Conservation (phyloP, 2,329 filamentous ascomycete species). For the Lachnellula occidentalis region DNA sequence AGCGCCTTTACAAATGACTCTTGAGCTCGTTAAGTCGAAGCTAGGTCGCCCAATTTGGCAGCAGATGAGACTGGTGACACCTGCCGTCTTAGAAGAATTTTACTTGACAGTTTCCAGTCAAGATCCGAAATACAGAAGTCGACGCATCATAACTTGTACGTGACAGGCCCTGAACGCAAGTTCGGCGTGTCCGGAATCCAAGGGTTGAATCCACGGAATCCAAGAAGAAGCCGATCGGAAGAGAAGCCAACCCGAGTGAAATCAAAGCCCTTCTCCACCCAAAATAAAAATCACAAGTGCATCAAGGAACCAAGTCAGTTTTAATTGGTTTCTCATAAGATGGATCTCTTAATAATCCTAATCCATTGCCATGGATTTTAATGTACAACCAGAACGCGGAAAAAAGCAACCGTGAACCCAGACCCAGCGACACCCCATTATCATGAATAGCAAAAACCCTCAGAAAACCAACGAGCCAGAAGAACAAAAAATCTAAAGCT, state of each 20-base stretch:
- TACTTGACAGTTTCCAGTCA: too few species aligned
- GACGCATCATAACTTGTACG: too few species aligned
- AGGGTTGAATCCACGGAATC: too few species aligned
- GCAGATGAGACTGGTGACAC: too few species aligned
- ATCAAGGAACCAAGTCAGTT: constrained; percentile 6
- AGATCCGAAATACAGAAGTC: too few species aligned
- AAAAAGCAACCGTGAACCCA: constrained; percentile 65
- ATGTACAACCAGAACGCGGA: constrained; percentile 64
- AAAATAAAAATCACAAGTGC: not conserved
- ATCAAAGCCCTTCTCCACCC: not conserved
- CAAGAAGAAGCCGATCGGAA: too few species aligned
- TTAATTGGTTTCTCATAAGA: constrained; percentile 31
- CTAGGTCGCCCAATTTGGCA: too few species aligned
- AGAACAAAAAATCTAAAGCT: constrained; percentile 68
- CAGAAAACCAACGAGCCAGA: constrained; percentile 50
- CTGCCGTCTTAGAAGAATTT: too few species aligned
- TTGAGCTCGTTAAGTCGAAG: not conserved
- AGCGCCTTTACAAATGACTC: too few species aligned
- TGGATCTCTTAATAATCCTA: constrained; percentile 32
- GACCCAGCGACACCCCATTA: constrained; percentile 72
- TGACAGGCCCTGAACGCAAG: too few species aligned
- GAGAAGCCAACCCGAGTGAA: not conserved
- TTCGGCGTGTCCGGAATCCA: too few species aligned
- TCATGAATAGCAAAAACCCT: constrained; percentile 51
- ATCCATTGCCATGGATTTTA: constrained; percentile 56